These are phyloP conservation scores for Vitis vinifera DNA, from an alignment of 164 flowering plant genomes.

Conservation along the genomic window ASM3070453v1 NC_081810.1:17249001-17249500, in stretches of 20 bases:
- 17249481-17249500: too few species aligned
- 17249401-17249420: too few species aligned
- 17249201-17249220: constrained; percentile 10
- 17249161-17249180: constrained; percentile 14
- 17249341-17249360: too few species aligned
- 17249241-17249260: constrained; percentile 10
- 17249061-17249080: constrained; percentile 12
- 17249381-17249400: too few species aligned
- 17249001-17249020: constrained; percentile 40
- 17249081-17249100: constrained; percentile 23
- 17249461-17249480: too few species aligned
- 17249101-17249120: constrained; percentile 23
- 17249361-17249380: too few species aligned
- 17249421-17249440: fast-evolving
- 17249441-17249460: too few species aligned
- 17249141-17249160: constrained; percentile 12
- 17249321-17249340: too few species aligned
- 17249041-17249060: constrained; percentile 28
- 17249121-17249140: constrained; percentile 12
- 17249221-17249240: constrained; percentile 3
- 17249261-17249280: constrained; percentile 4
- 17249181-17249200: constrained; percentile 12
- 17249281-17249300: too few species aligned
- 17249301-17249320: too few species aligned
- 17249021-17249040: constrained; percentile 34